Conservation (phyloP, 2,329 filamentous ascomycete species). For the Hypoxylon sp. region DNA sequence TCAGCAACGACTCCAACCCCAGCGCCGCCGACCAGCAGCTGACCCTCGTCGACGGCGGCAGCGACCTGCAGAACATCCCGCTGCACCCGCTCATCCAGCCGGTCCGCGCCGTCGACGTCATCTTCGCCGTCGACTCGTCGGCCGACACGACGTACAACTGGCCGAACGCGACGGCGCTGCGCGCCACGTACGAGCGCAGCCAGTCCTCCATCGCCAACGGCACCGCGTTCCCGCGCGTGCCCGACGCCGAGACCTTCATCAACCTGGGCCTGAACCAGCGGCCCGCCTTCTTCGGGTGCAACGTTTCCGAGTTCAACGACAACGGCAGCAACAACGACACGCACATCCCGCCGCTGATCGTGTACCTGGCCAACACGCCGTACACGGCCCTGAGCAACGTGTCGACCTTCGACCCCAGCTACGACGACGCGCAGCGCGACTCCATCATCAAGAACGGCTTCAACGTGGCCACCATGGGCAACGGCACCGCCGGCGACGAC, state of each 20-base stretch:
- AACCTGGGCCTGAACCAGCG: slow-evolving; percentile 77
- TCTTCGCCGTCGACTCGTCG: slow-evolving; percentile 81
- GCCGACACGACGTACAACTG: slow-evolving; percentile 74
- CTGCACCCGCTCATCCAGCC: slow-evolving; percentile 80
- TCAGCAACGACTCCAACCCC: slow-evolving; percentile 65
- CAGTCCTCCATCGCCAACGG: slow-evolving; percentile 64
- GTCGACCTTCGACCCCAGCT: slow-evolving; percentile 75
- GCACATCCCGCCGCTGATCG: slow-evolving; percentile 67
- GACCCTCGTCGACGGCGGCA: slow-evolving; percentile 79
- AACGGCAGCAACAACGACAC: slow-evolving; percentile 48
- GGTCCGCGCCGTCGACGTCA: slow-evolving; percentile 75
- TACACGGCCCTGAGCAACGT: slow-evolving; percentile 81
- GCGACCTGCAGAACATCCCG: slow-evolving; percentile 81
- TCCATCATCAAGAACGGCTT: slow-evolving; percentile 87
- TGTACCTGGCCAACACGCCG: slow-evolving; percentile 88
- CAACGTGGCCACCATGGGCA: slow-evolving; percentile 82
- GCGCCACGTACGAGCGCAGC: slow-evolving; percentile 77
- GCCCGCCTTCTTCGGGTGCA: slow-evolving; percentile 84
- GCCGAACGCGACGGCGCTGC: slow-evolving; percentile 79
- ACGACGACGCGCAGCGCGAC: slow-evolving; percentile 73
- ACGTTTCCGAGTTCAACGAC: slow-evolving; percentile 64
- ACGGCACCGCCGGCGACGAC: slow-evolving; percentile 73
- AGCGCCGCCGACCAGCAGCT: slow-evolving; percentile 63
- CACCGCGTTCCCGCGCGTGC: slow-evolving; percentile 75
- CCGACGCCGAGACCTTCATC: slow-evolving; percentile 78